phyloP scores from a whole-genome alignment of 768 basidiomycete species.

The Termitomyces sp. region DNA sequence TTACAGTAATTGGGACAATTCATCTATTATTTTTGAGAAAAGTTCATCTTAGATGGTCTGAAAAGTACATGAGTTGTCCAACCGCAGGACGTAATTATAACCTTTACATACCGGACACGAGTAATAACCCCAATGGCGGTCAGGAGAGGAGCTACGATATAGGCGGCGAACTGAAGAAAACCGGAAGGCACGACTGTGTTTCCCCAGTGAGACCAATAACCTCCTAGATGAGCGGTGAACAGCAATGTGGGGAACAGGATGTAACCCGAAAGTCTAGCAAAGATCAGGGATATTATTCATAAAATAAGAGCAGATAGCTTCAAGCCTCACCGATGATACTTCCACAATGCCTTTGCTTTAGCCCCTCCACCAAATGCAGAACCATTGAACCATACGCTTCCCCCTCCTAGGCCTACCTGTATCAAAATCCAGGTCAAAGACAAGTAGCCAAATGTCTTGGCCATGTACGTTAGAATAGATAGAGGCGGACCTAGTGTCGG shows the following conservation, averaged over 20 bases:
- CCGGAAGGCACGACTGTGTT: conserved; percentile 31
- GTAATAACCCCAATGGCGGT: conserved; percentile 42
- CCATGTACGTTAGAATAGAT: not conserved
- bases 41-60: conserved; percentile 67
- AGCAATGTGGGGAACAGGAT: conserved; percentile 60
- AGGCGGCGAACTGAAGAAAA: conserved; percentile 50
- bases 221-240: conserved; percentile 66
- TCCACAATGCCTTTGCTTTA: conserved; percentile 77
- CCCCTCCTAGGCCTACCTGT: conserved; percentile 64
- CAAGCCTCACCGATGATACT: conserved; percentile 69
- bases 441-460: conserved; percentile 63
- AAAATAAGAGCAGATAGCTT: not conserved
- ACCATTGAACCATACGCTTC: conserved; percentile 78
- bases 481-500: not conserved
- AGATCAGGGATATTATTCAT: conserved; percentile 1
- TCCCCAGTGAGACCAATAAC: conserved; percentile 67
- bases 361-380: conserved; percentile 66
- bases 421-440: conserved; percentile 58
- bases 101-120: conserved; percentile 48
- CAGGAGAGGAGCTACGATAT: conserved; percentile 51
- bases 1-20: not conserved
- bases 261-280: conserved; percentile 68
- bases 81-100: not conserved
- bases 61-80: not conserved
- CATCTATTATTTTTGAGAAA: conserved; percentile 33